Conservation (phyloP, 2,329 filamentous ascomycete species). For the Biscogniauxia mediterranea region DNA sequence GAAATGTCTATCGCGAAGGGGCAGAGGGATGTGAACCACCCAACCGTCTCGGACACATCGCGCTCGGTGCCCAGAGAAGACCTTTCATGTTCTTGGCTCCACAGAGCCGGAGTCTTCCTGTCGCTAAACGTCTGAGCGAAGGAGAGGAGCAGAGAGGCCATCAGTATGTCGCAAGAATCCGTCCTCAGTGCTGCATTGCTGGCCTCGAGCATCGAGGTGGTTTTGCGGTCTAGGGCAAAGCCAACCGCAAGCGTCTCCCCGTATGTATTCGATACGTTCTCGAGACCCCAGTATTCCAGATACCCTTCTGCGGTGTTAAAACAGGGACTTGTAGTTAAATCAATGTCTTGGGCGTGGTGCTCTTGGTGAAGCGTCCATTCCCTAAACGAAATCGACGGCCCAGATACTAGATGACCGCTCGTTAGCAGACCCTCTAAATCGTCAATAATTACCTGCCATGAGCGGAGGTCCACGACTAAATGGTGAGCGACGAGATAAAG, state of each 20-base stretch:
- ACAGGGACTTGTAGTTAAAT: constrained; percentile 32
- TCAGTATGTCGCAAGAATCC: constrained; percentile 52
- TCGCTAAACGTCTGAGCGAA: constrained; percentile 56
- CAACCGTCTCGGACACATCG: constrained; percentile 56
- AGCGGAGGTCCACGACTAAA: constrained; percentile 49
- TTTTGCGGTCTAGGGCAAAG: constrained; percentile 43
- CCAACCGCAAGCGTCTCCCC: constrained; percentile 40
- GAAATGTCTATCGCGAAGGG: constrained; percentile 47
- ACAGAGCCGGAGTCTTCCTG: constrained; percentile 49
- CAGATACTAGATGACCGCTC: constrained; percentile 43
- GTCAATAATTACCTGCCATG: constrained; percentile 49
- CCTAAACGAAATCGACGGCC: constrained; percentile 46
- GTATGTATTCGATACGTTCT: constrained; percentile 43
- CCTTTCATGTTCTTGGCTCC: constrained; percentile 53
- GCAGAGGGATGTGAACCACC: constrained; percentile 59
- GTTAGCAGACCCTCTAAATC: constrained; percentile 50
- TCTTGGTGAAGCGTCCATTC: constrained; percentile 49
- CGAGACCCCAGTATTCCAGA: constrained; percentile 48
- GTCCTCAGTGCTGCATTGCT: constrained; percentile 48
- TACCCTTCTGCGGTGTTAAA: constrained; percentile 41
- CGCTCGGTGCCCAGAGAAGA: constrained; percentile 43
- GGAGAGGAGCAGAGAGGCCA: constrained; percentile 53
- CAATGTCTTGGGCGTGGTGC: constrained; percentile 33
- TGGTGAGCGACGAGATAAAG: constrained; percentile 52
- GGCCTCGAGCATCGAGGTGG: constrained; percentile 42